Conservation (phyloP, 805 yeast genomes). For the Metschnikowia arizonensis region DNA sequence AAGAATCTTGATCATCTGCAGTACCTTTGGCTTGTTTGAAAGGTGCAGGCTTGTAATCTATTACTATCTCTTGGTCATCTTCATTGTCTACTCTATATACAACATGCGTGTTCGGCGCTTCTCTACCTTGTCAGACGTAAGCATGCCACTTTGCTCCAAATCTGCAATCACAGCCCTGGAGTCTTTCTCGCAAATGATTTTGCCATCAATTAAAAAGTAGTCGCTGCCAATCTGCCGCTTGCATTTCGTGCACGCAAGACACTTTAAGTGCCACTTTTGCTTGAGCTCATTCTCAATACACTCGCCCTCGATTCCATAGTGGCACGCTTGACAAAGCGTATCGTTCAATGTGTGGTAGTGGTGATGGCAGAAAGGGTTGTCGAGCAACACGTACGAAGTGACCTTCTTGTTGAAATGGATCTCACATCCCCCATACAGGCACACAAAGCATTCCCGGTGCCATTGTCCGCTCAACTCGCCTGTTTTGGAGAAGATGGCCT, state of each 20-base stretch:
- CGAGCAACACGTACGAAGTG: constrained; percentile 71
- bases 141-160: constrained; percentile 12
- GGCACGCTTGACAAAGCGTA: constrained; percentile 70
- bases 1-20: too few relatives aligned
- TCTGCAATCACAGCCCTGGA: constrained; percentile 29
- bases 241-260: constrained; percentile 70
- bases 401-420: constrained; percentile 53
- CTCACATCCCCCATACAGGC: constrained; percentile 53
- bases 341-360: constrained; percentile 76
- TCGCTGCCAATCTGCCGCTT: constrained; percentile 46
- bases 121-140: constrained; percentile 34
- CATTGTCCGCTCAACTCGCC: constrained; percentile 88
- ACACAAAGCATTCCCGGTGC: constrained; percentile 85
- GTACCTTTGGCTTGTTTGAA: too few relatives aligned
- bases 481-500: constrained; percentile 78
- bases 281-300: constrained; percentile 74
- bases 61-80: constrained; percentile 29
- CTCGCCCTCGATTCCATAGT: constrained; percentile 79
- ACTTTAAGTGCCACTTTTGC: constrained; percentile 70
- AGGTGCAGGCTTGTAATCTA: too few relatives aligned
- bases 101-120: constrained; percentile 42
- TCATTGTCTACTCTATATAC: constrained; percentile 27
- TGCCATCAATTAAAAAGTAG: constrained; percentile 48
- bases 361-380: constrained; percentile 74
- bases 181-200: constrained; percentile 50